Conservation (phyloP, 2,329 filamentous ascomycete species). For the Colletotrichum gloeosporioides region DNA sequence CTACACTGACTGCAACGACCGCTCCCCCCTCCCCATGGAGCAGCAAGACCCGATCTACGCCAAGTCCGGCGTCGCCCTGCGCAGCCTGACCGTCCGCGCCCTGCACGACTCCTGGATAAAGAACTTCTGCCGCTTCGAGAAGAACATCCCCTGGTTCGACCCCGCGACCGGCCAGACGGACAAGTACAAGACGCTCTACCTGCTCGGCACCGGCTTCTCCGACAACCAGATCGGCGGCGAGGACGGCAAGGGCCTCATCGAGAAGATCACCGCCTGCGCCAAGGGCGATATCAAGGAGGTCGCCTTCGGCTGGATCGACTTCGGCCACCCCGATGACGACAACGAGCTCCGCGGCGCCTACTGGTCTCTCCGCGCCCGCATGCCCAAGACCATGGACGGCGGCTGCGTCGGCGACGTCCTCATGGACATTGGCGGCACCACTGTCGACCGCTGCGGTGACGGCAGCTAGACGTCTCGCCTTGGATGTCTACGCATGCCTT, state of each 20-base stretch:
- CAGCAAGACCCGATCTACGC: constrained; percentile 22
- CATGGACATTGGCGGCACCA: background rate
- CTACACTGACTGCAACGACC: constrained; percentile 24
- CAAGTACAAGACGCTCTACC: background rate
- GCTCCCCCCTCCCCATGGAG: constrained; percentile 17
- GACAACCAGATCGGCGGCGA: background rate
- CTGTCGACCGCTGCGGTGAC: background rate
- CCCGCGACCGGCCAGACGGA: background rate
- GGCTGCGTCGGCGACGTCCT: background rate
- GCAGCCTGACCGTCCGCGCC: background rate
- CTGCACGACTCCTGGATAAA: constrained; percentile 21
- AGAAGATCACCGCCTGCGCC: background rate
- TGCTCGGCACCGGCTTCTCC: background rate
- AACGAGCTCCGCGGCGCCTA: background rate
- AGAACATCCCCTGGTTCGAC: background rate
- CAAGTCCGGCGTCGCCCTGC: constrained; percentile 18
- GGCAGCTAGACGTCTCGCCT: background rate
- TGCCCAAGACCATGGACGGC: background rate
- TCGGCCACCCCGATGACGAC: background rate
- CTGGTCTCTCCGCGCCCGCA: background rate
- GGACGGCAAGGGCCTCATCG: background rate
- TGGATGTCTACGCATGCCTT: background rate
- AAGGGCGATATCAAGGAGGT: background rate
- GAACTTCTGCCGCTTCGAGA: constrained; percentile 9
- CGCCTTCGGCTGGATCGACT: background rate